Evolutionary conservation across 106 monocot species (phyloP).

Genomic region (Acorus gramineus): DNA sequence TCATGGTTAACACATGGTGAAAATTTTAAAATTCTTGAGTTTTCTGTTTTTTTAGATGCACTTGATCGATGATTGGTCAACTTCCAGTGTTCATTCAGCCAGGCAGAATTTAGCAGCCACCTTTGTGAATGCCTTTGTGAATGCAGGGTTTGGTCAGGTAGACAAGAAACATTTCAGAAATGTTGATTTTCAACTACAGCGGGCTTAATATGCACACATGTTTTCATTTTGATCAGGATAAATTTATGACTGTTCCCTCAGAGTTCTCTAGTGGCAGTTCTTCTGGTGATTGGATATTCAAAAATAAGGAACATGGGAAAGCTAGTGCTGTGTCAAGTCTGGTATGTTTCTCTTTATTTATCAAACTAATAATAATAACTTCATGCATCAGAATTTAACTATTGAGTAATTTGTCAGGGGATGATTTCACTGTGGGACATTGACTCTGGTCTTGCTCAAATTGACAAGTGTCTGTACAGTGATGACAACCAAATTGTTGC

Average conservation of each 20-base stretch:
- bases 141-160: conserved; percentile 99
- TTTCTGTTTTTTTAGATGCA: conserved; percentile 44
- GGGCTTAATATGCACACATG: background rate
- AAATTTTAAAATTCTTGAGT: background rate
- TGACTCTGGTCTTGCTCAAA: conserved; percentile 85
- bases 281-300: conserved; percentile 73
- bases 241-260: conserved; percentile 73
- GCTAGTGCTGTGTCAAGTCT: conserved; percentile 94
- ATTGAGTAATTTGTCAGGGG: conserved; percentile 39
- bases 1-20: background rate
- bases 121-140: conserved; percentile 99
- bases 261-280: conserved; percentile 76
- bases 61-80: conserved; percentile 87
- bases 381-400: background rate
- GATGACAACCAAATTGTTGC: conserved; percentile 86
- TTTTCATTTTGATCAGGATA: conserved; percentile 47
- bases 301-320: conserved; percentile 98
- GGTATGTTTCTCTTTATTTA: conserved; percentile 30
- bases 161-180: background rate
- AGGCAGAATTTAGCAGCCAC: conserved; percentile 95
- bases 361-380: no score
- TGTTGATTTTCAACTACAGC: no score
- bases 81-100: conserved; percentile 86
- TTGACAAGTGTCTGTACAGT: conserved; percentile 90
- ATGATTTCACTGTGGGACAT: conserved; percentile 98